Evolutionary conservation across 257 asterid genomes (phyloP), one percentile per base, ranked within the genome.

Genomic region (Galeopsis tetrahit): DNA sequence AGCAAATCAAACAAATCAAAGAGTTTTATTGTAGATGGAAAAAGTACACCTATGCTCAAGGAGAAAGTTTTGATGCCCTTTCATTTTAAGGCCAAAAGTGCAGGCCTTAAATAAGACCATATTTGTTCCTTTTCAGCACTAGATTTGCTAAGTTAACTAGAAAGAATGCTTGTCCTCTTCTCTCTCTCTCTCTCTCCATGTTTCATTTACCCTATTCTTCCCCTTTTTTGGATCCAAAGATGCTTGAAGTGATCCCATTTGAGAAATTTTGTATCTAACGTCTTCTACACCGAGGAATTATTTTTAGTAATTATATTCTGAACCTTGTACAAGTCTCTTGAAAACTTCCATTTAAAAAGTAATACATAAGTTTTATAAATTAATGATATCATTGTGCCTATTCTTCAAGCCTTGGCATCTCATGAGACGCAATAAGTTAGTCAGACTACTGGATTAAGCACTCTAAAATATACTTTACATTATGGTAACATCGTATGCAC

Each of bases 1-100:
- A 32, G 17, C 40, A 58, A 60, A 59, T 14, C 65, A 59, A 11
- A 59, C 46, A 60, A 60, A 60, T 40, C n/a, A 33, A 58, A 60
- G 44, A 60, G 31, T 60, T 33, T 10, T 10, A 10, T 44, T 10
- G 44, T 7, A 40, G 44, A 40, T 40, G 44, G 44, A 40, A 7
- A 40, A 40, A 10, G 28, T 21, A 21, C 28, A 21, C 28, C 28
- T 21, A 21, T 21, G 28, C 28, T 21, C 28, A 21, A 21, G 28
- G 28, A 21, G 28, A 21, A 21, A 21, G 28, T 21, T 21, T 21
- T 21, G 28, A 21, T 40, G 8, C 2, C 8, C 7, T 40, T 40
- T 40, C 7, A 6, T 40, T 40, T 40, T 40, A 40, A 40, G 44
- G 44, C 44, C 8, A 40, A 40, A 40, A 40, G 10, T 40, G 10